Evolutionary conservation across 805 yeast species (phyloP).

Genomic region (Metschnikowia hibisci): DNA sequence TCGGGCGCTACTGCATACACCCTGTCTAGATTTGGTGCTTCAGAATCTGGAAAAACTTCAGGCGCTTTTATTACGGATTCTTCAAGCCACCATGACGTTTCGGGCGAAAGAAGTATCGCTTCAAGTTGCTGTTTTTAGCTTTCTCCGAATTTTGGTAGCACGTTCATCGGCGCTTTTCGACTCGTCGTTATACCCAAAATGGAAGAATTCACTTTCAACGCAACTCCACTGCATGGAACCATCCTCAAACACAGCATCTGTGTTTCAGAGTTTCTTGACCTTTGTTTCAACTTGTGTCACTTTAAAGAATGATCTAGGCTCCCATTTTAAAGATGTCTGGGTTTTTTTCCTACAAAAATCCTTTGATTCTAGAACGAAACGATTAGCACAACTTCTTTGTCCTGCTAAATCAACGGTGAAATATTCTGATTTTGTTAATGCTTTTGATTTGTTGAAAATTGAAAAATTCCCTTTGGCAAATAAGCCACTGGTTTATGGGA

Average conservation of each 20-base stretch:
- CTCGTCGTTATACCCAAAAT: constrained; percentile 11
- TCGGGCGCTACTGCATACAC: not conserved
- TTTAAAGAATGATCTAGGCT: constrained; percentile 1
- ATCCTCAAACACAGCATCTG: not conserved
- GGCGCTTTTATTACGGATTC: constrained; percentile 25
- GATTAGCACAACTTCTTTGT: constrained; percentile 8
- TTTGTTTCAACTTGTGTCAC: constrained; percentile 9
- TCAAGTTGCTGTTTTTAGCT: constrained; percentile 13
- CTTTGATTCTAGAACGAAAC: constrained; percentile 1
- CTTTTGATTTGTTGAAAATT: not conserved
- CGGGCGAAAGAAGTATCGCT: constrained; percentile 16
- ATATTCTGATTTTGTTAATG: not conserved
- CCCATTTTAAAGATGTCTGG: constrained; percentile 1
- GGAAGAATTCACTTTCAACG: constrained; percentile 20
- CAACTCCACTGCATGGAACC: not conserved
- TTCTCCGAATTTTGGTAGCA: constrained; percentile 13
- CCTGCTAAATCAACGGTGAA: not conserved
- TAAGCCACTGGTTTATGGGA: not conserved
- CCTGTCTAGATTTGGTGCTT: constrained; percentile 14
- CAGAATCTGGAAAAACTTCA: constrained; percentile 22
- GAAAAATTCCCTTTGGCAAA: not conserved
- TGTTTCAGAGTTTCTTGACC: constrained; percentile 10
- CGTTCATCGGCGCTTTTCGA: constrained; percentile 1
- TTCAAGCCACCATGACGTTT: constrained; percentile 21
- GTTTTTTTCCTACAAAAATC: constrained; percentile 4